Evolutionary conservation across 805 yeast species (phyloP), one percentile per base, ranked within the genome.

Genomic region (Pichia heedii): DNA sequence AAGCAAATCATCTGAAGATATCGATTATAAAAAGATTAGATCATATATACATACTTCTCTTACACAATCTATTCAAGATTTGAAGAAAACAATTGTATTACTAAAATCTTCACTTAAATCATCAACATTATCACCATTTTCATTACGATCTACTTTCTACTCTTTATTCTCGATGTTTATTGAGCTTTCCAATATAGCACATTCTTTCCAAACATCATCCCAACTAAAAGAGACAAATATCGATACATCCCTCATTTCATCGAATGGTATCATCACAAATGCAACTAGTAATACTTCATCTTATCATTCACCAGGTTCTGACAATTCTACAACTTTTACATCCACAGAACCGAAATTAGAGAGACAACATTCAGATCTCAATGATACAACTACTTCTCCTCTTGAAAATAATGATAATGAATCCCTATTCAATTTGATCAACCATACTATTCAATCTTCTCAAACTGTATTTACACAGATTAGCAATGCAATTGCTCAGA

Each of bases 391-490:
- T 13, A 44, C 50, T 16, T 32, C 45, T n/a, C n/a, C n/a, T n/a
- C n/a, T n/a, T n/a, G n/a, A n/a, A 11, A n/a, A 46, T 1, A 45
- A 50, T n/a, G 62, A 57, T 30, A 60, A 61, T 44, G 61, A 55
- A 8, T 55, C 55, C 37, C 44, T 61, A 33, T 57, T 45, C 40
- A 64, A 60, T 21, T 36, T 57, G 18, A 58, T 61, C n/a, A 41
- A 39, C 24, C 54, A 57, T 40, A 57, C 65, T 2, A 53, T 62
- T 10, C 62, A 61, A 47, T 56, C 83, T 42, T 89, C 95, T 2
- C 84, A 78, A 52, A 74, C 75, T n/a, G 95, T 86, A 2, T 81
- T 83, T 53, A 73, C 81, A 24, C 90, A 84, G 53, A 63, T 87
- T 42, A 84, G 81, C 26, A 68, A 73, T 45, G 85, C 84, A 0